Base-by-base conservation (phyloP, 2,329 filamentous ascomycete species). In the Colletotrichum sp. region DNA sequence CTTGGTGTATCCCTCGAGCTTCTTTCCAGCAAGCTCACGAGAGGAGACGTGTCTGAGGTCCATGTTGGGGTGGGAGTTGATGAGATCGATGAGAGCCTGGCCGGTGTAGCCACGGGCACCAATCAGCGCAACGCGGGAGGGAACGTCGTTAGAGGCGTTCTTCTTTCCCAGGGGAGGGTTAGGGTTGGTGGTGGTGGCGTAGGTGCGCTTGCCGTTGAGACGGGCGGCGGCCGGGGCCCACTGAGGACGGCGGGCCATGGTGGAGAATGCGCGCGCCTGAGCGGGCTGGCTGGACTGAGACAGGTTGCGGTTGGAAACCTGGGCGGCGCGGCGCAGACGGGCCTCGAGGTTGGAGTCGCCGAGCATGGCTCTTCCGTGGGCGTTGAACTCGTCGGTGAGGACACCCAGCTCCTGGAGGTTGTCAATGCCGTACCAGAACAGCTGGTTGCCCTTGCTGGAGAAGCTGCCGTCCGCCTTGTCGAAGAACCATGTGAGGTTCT, bases 401-500 rank as follows among this genome's bases (percentile, higher is more conserved):
- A 94, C 90, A 79, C 93, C 92, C 26, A 98, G 94, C 83, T 98
- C 94, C 67, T 95, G 92, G 36, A 93, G 92, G 70, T 92, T 93
- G 78, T 97, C 94, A 74, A 97, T 92, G 68, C 96, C 96, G 84
- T 97, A 98, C 94, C 96, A 98, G 89, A 98, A 98, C 81, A 98
- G 93, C 52, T 98, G 95, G 81, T 96, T 95, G 74, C 95, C 95
- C 79, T 95, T 92, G 71, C 93, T 92, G 77, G 94, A 95, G 80
- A 98, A 91, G 85, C 95, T 98, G 72, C 97, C 96, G 79, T 98
- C 96, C 12, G 96, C 94, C 89, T 98, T 98, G 85, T 98, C 96
- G 79, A 98, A 97, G 89, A 98, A 98, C 97, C 96, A 98, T 13
- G 95, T 96, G 80, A 98, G 89, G 84, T 98, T 98, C 90, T 98